These are phyloP conservation scores for Rhododendron molle DNA, from an alignment of 148 eudicot genomes.

Conservation along the genomic window DNA sequence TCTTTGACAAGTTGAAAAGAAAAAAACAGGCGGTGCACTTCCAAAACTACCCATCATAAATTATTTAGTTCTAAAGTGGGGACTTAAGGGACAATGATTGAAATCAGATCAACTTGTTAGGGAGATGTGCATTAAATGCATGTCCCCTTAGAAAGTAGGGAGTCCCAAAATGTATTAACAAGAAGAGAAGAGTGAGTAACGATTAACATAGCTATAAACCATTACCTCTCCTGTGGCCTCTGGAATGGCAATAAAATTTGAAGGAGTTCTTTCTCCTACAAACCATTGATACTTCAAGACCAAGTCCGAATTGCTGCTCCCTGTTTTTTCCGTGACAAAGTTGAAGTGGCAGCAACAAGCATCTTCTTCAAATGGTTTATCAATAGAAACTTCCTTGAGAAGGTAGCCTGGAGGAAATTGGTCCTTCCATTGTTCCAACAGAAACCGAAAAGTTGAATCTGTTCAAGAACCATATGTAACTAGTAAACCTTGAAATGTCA, in stretches of 20 bases:
- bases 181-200: neutral
- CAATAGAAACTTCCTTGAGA: constrained; percentile 75
- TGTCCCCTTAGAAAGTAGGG: neutral
- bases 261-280: constrained; percentile 66
- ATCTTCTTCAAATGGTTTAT: constrained; percentile 89
- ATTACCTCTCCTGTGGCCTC: constrained; percentile 74
- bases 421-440: constrained; percentile 78
- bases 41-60: neutral
- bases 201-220: constrained; percentile 9
- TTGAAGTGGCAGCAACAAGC: constrained; percentile 88
- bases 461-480: constrained; percentile 24
- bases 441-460: constrained; percentile 85
- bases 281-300: constrained; percentile 88
- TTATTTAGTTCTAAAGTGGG: neutral
- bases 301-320: constrained; percentile 48
- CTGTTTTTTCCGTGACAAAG: constrained; percentile 49
- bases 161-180: neutral
- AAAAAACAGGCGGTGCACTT: neutral
- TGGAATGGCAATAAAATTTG: constrained; percentile 63
- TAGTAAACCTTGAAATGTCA: neutral
- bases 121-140: neutral
- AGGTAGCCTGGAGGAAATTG: constrained; percentile 74
- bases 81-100: neutral
- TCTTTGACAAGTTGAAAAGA: neutral
- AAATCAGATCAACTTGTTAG: neutral